These are phyloP conservation scores for Termitomyces sp. DNA, from an alignment of 768 basidiomycete species.

Conservation along the genomic window DNA sequence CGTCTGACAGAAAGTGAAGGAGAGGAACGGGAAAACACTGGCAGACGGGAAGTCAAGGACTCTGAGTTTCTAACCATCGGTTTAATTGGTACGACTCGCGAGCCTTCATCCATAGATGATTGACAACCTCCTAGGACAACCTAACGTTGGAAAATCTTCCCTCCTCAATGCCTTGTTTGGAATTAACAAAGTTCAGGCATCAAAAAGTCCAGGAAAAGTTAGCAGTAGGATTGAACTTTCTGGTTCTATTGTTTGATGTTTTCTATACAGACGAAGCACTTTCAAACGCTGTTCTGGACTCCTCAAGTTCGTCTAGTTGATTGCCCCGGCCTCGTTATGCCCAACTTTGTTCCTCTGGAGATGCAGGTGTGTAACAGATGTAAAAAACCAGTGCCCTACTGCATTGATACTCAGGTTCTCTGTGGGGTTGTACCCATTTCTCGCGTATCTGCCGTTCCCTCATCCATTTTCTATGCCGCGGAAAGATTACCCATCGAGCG, in stretches of 20 bases:
- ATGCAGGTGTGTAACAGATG: slow-evolving; percentile 49
- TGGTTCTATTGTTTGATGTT: not conserved
- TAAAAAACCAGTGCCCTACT: not conserved
- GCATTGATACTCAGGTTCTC: slow-evolving; percentile 43
- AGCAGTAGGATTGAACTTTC: not conserved
- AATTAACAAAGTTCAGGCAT: slow-evolving; percentile 68
- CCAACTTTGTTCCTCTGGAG: slow-evolving; percentile 77
- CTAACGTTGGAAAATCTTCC: slow-evolving; percentile 94
- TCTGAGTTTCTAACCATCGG: slow-evolving; percentile 72
- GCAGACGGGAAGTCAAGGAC: slow-evolving; percentile 26
- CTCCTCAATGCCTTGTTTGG: slow-evolving; percentile 90
- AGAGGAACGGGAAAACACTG: slow-evolving; percentile 17
- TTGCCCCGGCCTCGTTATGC: slow-evolving; percentile 93
- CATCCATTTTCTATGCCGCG: slow-evolving; percentile 70
- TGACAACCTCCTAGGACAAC: slow-evolving; percentile 54
- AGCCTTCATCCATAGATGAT: not conserved
- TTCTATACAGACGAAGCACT: slow-evolving; percentile 77
- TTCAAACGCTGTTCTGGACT: slow-evolving; percentile 91
- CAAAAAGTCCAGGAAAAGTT: slow-evolving; percentile 84
- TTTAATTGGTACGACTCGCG: slow-evolving; percentile 52
- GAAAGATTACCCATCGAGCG: slow-evolving; percentile 72
- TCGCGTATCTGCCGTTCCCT: slow-evolving; percentile 75
- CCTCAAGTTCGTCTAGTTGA: slow-evolving; percentile 84
- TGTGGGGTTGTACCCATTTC: slow-evolving; percentile 74
- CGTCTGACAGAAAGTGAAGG: slow-evolving; percentile 28